Evolutionary conservation across 2,329 filamentous ascomycete species (phyloP).

Genomic region (Truncatella angustata): DNA sequence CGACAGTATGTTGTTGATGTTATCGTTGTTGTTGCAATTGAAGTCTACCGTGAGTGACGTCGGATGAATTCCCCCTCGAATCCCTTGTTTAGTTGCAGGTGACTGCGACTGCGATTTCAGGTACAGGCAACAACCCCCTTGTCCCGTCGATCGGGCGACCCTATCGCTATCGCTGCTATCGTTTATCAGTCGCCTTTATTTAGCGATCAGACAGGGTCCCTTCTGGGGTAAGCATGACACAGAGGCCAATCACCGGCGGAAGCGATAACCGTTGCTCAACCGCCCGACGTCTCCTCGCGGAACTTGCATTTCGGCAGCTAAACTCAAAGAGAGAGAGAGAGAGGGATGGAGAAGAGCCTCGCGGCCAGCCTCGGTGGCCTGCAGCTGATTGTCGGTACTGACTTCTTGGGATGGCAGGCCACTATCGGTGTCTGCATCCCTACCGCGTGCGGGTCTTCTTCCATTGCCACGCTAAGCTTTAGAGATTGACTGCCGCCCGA

Average conservation of each 20-base stretch:
- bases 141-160: slow-evolving; percentile 1
- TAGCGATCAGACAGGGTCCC: neutral
- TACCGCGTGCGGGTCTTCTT: neutral
- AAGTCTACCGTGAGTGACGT: no score
- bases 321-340: neutral
- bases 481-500: neutral
- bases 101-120: neutral
- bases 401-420: slow-evolving; percentile 8
- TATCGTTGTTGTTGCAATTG: neutral
- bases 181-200: neutral
- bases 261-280: neutral
- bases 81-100: neutral
- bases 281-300: neutral
- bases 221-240: neutral
- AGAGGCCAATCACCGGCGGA: neutral
- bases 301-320: neutral
- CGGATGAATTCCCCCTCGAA: neutral
- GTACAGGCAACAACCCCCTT: no score
- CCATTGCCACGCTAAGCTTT: neutral
- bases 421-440: neutral
- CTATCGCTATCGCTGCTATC: neutral
- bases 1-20: neutral
- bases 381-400: neutral
- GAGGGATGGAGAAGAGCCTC: no score
- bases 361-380: no score